Base-by-base conservation (phyloP, 805 yeast genomes). In the Brettanomyces anomalus region DNA sequence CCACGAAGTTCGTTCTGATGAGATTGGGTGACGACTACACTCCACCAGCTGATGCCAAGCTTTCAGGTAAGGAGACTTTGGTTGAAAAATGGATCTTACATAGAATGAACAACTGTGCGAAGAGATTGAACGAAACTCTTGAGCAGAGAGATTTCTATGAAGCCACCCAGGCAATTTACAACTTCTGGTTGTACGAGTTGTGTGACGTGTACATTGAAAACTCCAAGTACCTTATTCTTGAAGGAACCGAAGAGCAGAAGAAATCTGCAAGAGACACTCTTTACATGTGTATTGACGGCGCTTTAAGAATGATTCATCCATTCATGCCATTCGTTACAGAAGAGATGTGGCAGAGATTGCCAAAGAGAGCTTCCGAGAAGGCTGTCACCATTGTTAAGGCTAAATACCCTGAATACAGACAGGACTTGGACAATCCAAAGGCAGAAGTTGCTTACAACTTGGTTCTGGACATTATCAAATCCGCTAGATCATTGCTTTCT, bases 131-230 rank as follows among this genome's bases (percentile, higher is more conserved):
- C 56, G 74, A 72, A 46, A 69, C 79, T 33, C 67, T 93, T 43
- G 97, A 90, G 41, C 72, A 72, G 50, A 82, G 97, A 63, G 95
- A 90, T 55, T 93, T 93, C 71, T 76, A 85, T 61, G 89, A 79
- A 52, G 77, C 95, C 33, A 89, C 98, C 18, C 78, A 76, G 60
- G 80, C 85, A 36, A 79, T 90, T 48, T 93, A 93, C 72, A 84
- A 81, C 68, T 93, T 83, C 77, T 93, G 98, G 98, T 73, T 83
- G 46, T 79, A 84, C 61, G 93, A 88, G 63, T 74, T 93, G 52
- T 93, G 98, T 76, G 98, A 93, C 62, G 95, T 93, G 41, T 93
- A 88, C 74, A 93, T 93, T 67, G 98, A 93, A 73, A 93, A 93
- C 75, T 87, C 96, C 53, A 93, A 93, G 74, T 77, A 79, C 47